These are phyloP conservation scores for Annulohypoxylon truncatum DNA, from an alignment of 2,329 filamentous ascomycete species.

Conservation along the genomic window DNA sequence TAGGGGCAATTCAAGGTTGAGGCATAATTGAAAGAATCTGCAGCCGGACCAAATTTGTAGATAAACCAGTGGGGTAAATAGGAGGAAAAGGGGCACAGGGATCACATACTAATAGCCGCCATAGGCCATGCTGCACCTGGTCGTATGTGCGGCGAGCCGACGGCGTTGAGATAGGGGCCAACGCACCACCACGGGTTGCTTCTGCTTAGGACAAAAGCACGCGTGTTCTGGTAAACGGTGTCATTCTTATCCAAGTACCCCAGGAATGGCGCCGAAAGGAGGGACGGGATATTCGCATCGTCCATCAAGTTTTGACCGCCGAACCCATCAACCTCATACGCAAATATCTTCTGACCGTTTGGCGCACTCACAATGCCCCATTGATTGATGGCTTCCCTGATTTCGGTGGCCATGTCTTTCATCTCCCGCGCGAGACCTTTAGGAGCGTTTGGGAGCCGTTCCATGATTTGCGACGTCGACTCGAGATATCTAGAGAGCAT, in stretches of 20 bases:
- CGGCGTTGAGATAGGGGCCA: slow-evolving; percentile 74
- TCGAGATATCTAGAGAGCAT: slow-evolving; percentile 76
- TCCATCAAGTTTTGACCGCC: slow-evolving; percentile 76
- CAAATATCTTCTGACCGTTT: slow-evolving; percentile 68
- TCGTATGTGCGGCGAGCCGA: slow-evolving; percentile 77
- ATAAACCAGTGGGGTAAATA: not conserved
- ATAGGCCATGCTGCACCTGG: slow-evolving; percentile 68
- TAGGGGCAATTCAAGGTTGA: not conserved
- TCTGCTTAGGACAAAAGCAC: slow-evolving; percentile 79
- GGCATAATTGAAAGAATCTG: not conserved
- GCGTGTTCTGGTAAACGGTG: slow-evolving; percentile 79
- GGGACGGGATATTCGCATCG: slow-evolving; percentile 76
- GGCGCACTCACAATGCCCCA: slow-evolving; percentile 71
- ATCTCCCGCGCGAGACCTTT: slow-evolving; percentile 65
- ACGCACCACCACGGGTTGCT: slow-evolving; percentile 83
- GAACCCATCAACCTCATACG: slow-evolving; percentile 81
- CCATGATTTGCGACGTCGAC: slow-evolving; percentile 60
- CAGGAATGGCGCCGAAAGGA: slow-evolving; percentile 73
- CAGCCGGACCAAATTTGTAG: not conserved
- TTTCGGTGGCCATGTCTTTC: slow-evolving; percentile 68
- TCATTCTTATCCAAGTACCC: slow-evolving; percentile 70
- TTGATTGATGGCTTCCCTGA: slow-evolving; percentile 74
- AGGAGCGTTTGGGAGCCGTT: slow-evolving; percentile 54
- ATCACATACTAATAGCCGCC: slow-evolving; percentile 56
- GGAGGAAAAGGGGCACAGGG: not conserved